Percentiles rank a stretch among this genome's conserved stretches.
Evolutionary conservation across 805 yeast species (phyloP).

Genomic region (Suhomyces pyralidae): DNA sequence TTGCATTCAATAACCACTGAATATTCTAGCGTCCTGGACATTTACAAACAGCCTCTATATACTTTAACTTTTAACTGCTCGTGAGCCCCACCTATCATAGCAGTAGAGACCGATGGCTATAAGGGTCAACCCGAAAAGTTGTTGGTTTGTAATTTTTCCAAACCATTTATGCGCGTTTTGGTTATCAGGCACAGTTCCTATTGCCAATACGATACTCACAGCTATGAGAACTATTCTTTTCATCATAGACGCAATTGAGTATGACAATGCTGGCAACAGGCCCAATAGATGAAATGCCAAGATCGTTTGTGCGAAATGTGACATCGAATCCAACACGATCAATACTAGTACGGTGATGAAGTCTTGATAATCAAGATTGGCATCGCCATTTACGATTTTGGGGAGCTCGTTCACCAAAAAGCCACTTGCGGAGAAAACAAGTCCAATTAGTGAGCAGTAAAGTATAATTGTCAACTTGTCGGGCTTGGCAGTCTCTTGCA

Average conservation of each 20-base stretch:
- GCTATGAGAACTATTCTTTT: slow-evolving; percentile 83
- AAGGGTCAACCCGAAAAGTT: slow-evolving; percentile 47
- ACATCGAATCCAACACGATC: slow-evolving; percentile 62
- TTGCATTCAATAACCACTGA: slow-evolving; percentile 20
- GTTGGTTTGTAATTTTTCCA: slow-evolving; percentile 42
- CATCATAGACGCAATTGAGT: slow-evolving; percentile 83
- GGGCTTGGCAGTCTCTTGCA: slow-evolving; percentile 43
- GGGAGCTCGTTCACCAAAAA: slow-evolving; percentile 64
- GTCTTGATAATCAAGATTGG: slow-evolving; percentile 6
- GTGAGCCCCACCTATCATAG: slow-evolving; percentile 62
- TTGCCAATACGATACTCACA: slow-evolving; percentile 58
- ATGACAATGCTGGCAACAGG: slow-evolving; percentile 76
- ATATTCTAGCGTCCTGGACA: slow-evolving; percentile 43
- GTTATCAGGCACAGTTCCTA: slow-evolving; percentile 29
- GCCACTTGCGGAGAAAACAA: slow-evolving; percentile 66
- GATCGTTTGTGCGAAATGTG: slow-evolving; percentile 77
- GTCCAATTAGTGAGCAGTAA: slow-evolving; percentile 75
- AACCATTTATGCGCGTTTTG: slow-evolving; percentile 20
- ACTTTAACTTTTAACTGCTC: not conserved
- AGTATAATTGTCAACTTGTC: slow-evolving; percentile 80
- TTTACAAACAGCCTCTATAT: not conserved
- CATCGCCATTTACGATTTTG: slow-evolving; percentile 11
- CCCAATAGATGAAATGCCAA: slow-evolving; percentile 81
- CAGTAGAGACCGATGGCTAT: slow-evolving; percentile 57
- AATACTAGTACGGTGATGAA: slow-evolving; percentile 43